Conservation (phyloP, 768 basidiomycete species). For the Suillus bovinus region DNA sequence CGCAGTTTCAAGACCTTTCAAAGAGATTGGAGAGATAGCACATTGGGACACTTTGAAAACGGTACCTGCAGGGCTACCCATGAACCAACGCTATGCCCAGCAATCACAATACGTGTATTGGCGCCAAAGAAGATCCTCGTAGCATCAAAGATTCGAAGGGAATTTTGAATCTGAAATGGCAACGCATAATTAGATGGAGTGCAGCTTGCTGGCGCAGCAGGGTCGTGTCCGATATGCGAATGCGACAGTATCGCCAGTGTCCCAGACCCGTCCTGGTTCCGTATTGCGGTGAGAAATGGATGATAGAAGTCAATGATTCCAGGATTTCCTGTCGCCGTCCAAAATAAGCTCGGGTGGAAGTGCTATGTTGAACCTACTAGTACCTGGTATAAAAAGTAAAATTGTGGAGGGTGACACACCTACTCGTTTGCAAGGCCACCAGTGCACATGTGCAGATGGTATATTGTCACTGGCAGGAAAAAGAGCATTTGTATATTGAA, state of each 20-base stretch:
- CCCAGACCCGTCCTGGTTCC: constrained; percentile 33
- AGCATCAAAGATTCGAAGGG: constrained; percentile 54
- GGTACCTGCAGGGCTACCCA: constrained; percentile 66
- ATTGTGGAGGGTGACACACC: constrained; percentile 27
- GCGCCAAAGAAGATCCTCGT: constrained; percentile 33
- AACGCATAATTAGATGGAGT: constrained; percentile 37
- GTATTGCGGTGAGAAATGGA: constrained; percentile 58
- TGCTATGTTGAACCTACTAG: constrained; percentile 15
- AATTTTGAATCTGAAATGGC: constrained; percentile 51
- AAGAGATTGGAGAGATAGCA: not conserved
- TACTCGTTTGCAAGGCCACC: constrained; percentile 45
- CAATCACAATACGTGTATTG: constrained; percentile 44
- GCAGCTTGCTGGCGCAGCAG: constrained; percentile 17
- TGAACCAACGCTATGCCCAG: constrained; percentile 72
- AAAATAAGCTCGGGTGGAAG: not conserved
- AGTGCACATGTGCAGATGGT: constrained; percentile 47
- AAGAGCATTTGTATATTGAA: constrained; percentile 11
- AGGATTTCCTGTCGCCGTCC: constrained; percentile 42
- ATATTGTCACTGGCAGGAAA: constrained; percentile 20
- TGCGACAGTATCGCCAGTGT: constrained; percentile 57
- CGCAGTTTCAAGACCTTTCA: constrained; percentile 53
- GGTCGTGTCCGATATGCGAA: constrained; percentile 67
- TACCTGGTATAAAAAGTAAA: constrained; percentile 55
- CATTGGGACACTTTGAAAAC: constrained; percentile 7
- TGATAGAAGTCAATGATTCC: constrained; percentile 70